A percentile compares a stretch with the other conserved stretches of the same genome.
These are phyloP conservation scores for Phlyctochytrium planicorne DNA, from an alignment of 192 early-diverging fungal genomes.

Conservation along the genomic window DNA sequence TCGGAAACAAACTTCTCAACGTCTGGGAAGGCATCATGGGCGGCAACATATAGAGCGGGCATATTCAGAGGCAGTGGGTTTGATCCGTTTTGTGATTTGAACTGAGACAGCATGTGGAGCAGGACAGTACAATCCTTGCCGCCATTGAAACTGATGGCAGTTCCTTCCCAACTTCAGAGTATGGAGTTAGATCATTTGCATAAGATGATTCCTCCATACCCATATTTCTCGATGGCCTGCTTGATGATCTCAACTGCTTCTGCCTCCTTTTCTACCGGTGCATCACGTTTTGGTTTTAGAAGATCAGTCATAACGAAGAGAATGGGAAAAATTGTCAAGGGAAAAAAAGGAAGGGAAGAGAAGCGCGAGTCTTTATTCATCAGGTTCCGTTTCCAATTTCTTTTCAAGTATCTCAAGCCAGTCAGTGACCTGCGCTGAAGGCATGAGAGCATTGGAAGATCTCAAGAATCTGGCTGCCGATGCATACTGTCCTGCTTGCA, in stretches of 20 bases:
- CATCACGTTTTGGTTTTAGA: too few relatives aligned
- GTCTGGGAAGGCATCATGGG: constrained; percentile 77
- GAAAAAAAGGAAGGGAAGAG: too few relatives aligned
- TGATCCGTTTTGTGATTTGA: constrained; percentile 40
- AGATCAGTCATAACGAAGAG: too few relatives aligned
- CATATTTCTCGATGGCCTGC: not conserved
- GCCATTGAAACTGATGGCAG: constrained; percentile 83
- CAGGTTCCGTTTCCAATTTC: too few relatives aligned
- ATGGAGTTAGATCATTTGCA: not conserved
- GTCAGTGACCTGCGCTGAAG: too few relatives aligned
- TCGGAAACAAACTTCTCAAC: constrained; percentile 83
- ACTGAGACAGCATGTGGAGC: constrained; percentile 75
- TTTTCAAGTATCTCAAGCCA: too few relatives aligned
- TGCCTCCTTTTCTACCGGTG: too few relatives aligned
- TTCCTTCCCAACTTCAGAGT: not conserved
- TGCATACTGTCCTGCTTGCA: not conserved
- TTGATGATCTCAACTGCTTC: not conserved
- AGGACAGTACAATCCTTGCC: constrained; percentile 97
- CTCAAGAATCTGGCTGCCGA: not conserved
- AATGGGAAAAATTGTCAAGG: too few relatives aligned
- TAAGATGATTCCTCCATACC: not conserved
- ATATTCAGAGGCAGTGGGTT: constrained; percentile 42
- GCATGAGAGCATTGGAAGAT: too few relatives aligned
- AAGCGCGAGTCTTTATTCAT: too few relatives aligned
- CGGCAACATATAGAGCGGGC: constrained; percentile 72